Evolutionary conservation across 2,329 filamentous ascomycete genomes (phyloP), one percentile per base, ranked within the genome.

Genomic region (Pleoardoris graminearum): DNA sequence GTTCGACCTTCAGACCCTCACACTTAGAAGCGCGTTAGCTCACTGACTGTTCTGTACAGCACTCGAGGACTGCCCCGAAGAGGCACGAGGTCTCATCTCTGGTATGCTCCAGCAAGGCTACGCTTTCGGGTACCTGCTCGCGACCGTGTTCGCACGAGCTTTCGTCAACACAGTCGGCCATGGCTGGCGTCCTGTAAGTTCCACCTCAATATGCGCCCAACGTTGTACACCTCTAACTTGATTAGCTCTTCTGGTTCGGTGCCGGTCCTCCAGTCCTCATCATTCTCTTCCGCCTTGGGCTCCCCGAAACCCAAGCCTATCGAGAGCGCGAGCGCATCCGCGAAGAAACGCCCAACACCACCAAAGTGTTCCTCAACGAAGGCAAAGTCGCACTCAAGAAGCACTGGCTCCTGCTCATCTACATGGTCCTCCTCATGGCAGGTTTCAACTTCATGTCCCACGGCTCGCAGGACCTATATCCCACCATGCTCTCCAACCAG

Each of bases 371-470:
- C 69, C 48, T 93, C 22, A 75, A 80, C 0, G 90, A 96, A 74
- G 90, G 89, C 55, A 89, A 89, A 63, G 83, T 92, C 0, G 91
- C 90, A 0, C 67, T 96, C 25, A 87, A 84, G 72, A 82, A 84
- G 10, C 90, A 96, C 73, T 96, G 91, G 91, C 59, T 90, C 12
- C 74, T 95, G 2, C 78, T 96, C 50, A 77, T 85, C 30, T 96
- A 96, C 74, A 79, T 96, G 51, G 89, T 96, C 6, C 77, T 96
- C 17, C 79, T 96, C 33, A 95, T 95, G 90, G 87, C 90, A 1
- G 90, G 90, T 3, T 94, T 96, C 79, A 96, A 95, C 75, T 95
- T 94, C 69, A 91, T 94, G 88, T 89, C 86, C 16, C 89, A 92
- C 68, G 89, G 89, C 48, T 88, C 84, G 19, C 85, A 88, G 63